A percentile compares a stretch with the other conserved stretches of the same genome.
Conservation (phyloP, 208 protist genomes). For the Crithidia bombi region DNA sequence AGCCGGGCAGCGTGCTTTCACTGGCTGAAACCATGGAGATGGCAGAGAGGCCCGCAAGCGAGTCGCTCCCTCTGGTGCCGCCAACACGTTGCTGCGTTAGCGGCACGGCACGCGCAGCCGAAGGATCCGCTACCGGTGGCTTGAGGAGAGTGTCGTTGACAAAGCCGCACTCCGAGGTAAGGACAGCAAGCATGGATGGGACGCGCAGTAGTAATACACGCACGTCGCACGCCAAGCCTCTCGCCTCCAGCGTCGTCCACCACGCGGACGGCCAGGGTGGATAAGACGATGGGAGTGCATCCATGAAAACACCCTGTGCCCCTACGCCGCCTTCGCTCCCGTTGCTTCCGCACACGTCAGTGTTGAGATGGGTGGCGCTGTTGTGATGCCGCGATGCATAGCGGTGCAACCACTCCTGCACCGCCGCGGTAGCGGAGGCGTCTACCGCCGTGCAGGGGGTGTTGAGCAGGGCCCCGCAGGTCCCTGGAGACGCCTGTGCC, state of each 20-base stretch:
- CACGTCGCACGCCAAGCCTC: constrained; percentile 1
- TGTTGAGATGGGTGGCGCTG: neutral
- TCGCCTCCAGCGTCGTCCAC: constrained; percentile 1
- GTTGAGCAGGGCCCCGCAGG: constrained; percentile 30
- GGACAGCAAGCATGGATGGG: constrained; percentile 8
- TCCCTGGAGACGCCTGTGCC: constrained; percentile 30
- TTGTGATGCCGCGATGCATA: neutral
- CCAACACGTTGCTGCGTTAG: no score
- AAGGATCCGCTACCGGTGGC: no score
- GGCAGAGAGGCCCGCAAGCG: neutral
- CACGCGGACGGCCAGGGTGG: neutral
- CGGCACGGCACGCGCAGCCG: neutral
- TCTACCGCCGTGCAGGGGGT: constrained; percentile 14
- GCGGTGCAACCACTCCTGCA: constrained; percentile 22
- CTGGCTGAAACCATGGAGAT: neutral
- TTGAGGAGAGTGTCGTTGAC: neutral
- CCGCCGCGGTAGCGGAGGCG: constrained; percentile 19
- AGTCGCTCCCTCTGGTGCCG: neutral
- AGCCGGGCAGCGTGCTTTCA: neutral
- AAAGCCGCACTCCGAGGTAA: constrained; percentile 1
- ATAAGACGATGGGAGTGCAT: neutral
- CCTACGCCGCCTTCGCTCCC: neutral
- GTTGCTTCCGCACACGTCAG: neutral
- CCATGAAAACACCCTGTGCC: no score
- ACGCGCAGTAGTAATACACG: constrained; percentile 24